A percentile compares a stretch with the other conserved stretches of the same genome.
Conservation (phyloP, 2,329 filamentous ascomycete genomes). For the Penicillium nordicum region DNA sequence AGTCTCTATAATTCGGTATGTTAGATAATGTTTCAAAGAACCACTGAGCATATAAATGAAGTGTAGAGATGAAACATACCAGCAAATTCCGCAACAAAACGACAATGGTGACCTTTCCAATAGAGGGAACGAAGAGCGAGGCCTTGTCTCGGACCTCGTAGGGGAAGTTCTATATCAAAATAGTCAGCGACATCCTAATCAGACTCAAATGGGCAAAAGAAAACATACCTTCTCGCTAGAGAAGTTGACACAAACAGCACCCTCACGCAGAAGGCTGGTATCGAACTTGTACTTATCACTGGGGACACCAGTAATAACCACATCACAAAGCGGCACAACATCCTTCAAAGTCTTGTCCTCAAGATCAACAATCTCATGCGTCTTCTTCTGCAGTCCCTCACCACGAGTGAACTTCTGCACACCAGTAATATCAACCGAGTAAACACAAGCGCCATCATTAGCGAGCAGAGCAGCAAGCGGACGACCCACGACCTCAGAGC, state of each 20-base stretch:
- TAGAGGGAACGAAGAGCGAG: slow-evolving; percentile 92
- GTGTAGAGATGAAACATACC: slow-evolving; percentile 51
- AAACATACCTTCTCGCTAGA: slow-evolving; percentile 71
- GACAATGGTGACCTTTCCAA: slow-evolving; percentile 96
- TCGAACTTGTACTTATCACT: slow-evolving; percentile 87
- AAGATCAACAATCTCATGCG: slow-evolving; percentile 84
- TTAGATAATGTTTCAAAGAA: slow-evolving; percentile 14
- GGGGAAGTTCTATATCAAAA: slow-evolving; percentile 67
- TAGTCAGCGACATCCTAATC: neutral
- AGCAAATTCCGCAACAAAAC: slow-evolving; percentile 84
- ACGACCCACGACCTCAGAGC: slow-evolving; percentile 90
- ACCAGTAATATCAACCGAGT: slow-evolving; percentile 88
- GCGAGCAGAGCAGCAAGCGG: slow-evolving; percentile 89
- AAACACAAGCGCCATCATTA: slow-evolving; percentile 93
- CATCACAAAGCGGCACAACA: slow-evolving; percentile 82
- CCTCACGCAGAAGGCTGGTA: slow-evolving; percentile 75
- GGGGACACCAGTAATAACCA: slow-evolving; percentile 91
- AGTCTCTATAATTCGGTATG: slow-evolving; percentile 31
- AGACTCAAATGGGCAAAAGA: neutral
- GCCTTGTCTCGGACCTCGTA: slow-evolving; percentile 91
- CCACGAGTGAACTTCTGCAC: slow-evolving; percentile 91
- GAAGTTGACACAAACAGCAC: slow-evolving; percentile 98
- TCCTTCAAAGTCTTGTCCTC: slow-evolving; percentile 75
- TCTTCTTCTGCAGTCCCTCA: slow-evolving; percentile 75
- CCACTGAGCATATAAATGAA: neutral